Conservation (phyloP, 257 asterid species). For the Oldenlandia corymbosa region DNA sequence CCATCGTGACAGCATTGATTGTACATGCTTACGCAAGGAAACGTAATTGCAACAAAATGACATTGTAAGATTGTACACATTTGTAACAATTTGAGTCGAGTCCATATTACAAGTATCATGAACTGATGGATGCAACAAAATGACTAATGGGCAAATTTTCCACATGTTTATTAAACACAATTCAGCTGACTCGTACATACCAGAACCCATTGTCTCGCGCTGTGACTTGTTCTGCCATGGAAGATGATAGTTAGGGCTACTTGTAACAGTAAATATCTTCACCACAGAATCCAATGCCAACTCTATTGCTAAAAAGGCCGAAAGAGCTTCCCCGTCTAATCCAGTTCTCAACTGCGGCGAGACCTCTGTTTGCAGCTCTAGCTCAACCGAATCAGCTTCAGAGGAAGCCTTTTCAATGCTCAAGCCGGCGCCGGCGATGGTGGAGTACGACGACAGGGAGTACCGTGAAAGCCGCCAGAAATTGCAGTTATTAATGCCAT, state of each 20-base stretch:
- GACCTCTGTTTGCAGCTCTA: conserved; percentile 14
- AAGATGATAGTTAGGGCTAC: conserved; percentile 80
- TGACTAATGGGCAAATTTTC: not conserved
- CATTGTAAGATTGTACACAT: too few species aligned
- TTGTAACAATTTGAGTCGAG: too few species aligned
- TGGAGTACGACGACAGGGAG: conserved; percentile 12
- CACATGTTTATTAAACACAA: not conserved
- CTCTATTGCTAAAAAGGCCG: conserved; percentile 67
- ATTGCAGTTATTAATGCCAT: not conserved
- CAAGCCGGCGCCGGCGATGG: not conserved
- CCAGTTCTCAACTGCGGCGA: conserved; percentile 21
- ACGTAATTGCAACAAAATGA: not conserved
- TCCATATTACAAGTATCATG: not conserved
- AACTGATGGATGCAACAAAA: not conserved
- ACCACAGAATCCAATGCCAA: conserved; percentile 92
- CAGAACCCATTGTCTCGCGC: conserved; percentile 97
- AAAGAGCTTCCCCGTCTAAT: conserved; percentile 44
- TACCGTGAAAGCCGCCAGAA: not conserved
- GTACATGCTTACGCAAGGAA: too few species aligned
- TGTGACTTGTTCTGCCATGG: conserved; percentile 97
- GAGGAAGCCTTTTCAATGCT: conserved; percentile 7
- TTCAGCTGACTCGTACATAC: conserved; percentile 27
- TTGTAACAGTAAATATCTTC: conserved; percentile 85
- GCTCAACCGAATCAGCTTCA: conserved; percentile 7
- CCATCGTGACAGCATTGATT: not conserved